phyloP scores from a whole-genome alignment of 1,284 basidiomycete genomes.

The Agroathelia rolfsii region DNA sequence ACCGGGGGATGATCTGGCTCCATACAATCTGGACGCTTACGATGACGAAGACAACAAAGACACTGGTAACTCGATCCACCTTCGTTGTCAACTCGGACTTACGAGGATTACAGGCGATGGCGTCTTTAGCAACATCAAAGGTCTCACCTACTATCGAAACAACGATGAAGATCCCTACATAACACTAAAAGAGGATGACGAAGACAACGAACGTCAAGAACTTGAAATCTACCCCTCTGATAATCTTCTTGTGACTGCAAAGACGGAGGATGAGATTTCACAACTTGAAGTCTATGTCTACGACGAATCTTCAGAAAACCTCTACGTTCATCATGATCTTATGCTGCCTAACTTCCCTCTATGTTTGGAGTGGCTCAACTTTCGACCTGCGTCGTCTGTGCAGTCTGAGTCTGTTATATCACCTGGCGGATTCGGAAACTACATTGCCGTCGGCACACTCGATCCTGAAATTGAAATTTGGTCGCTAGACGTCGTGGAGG shows the following conservation, averaged over 20 bases:
- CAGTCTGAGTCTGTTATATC: slow-evolving; percentile 25
- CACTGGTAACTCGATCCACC: slow-evolving; percentile 28
- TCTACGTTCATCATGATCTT: slow-evolving; percentile 96
- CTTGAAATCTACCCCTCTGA: slow-evolving; percentile 86
- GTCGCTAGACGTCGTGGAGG: slow-evolving; percentile 90
- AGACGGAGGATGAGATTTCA: slow-evolving; percentile 96
- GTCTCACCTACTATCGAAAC: slow-evolving; percentile 83
- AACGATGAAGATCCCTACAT: slow-evolving; percentile 97
- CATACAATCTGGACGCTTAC: slow-evolving; percentile 92
- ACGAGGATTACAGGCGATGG: slow-evolving; percentile 50
- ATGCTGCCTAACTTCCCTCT: slow-evolving; percentile 97
- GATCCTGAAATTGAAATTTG: slow-evolving; percentile 99
- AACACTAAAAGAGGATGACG: slow-evolving; percentile 86
- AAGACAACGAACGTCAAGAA: slow-evolving; percentile 82
- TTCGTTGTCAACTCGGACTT: slow-evolving; percentile 5
- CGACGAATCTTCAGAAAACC: slow-evolving; percentile 84
- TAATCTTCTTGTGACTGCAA: slow-evolving; percentile 87
- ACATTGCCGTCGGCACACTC: slow-evolving; percentile 93
- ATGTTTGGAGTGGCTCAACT: slow-evolving; percentile 99
- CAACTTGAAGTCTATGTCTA: slow-evolving; percentile 94
- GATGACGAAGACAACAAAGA: slow-evolving; percentile 73
- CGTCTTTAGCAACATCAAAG: slow-evolving; percentile 94
- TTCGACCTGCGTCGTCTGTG: slow-evolving; percentile 54
- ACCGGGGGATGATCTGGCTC: slow-evolving; percentile 66
- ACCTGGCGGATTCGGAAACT: slow-evolving; percentile 62